Base-by-base conservation (phyloP, 1,284 basidiomycete genomes). In the Porogramme epimiltina region DNA sequence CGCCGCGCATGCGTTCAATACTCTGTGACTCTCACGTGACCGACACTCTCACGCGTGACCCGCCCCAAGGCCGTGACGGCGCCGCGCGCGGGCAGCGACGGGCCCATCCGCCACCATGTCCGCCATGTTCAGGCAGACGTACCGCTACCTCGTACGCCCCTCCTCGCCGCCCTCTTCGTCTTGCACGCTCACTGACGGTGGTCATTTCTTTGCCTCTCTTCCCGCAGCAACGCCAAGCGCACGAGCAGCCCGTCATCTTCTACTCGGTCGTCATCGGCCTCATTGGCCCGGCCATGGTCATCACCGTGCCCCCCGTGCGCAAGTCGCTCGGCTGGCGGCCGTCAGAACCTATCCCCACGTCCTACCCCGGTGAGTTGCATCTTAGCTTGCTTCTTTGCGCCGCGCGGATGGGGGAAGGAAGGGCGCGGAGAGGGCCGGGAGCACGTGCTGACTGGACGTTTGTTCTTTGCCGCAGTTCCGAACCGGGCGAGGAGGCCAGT, bases 221-320 rank as follows among this genome's bases (percentile, higher is more conserved):
- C 28, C 22, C 5, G 33, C 49, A 86, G 83, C 84, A 85, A 81
- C 85, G 89, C 55, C 83, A 88, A 65, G 93, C 94, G 33, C 95
- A 98, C 75, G 94, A 97, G 74, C 85, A 85, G 63, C 94, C 95
- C 33, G 90, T 93, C 65, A 84, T 97, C 70, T 95, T 96, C 77
- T 97, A 87, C 76, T 91, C 93, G 6, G 78, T 89, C 67, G 71
- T 86, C 47, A 73, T 97, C 54, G 95, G 94, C 40, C 66, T 74
- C 47, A 75, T 81, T 70, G 94, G 94, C 2, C 95, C 95, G 13
- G 70, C 88, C 23, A 74, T 92, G 67, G 89, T 89, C 44, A 62
- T 92, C 37, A 76, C 80, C 42, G 82, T 97, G 11, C 94, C 95
- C 11, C 86, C 90, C 6, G 80, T 96, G 61, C 86, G 93, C 53